phyloP scores from a whole-genome alignment of 2,329 filamentous ascomycete genomes.

The Chaetomiaceae sp. region DNA sequence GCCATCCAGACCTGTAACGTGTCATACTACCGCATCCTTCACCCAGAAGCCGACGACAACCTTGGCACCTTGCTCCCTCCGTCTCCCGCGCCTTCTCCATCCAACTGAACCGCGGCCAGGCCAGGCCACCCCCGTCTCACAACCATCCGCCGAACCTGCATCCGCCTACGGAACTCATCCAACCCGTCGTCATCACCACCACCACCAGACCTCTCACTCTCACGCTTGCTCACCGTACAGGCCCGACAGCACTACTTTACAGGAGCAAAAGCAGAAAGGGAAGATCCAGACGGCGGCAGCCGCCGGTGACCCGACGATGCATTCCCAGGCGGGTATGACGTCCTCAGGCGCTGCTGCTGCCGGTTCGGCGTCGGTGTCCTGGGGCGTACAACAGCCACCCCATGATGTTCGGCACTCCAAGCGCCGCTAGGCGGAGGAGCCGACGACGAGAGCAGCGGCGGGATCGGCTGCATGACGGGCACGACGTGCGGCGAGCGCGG shows the following conservation, averaged over 20 bases:
- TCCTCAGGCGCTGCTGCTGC: background rate
- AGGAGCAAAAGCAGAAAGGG: background rate
- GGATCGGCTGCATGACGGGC: background rate
- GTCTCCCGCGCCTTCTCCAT: background rate
- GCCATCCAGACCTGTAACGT: background rate
- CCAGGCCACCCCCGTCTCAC: background rate
- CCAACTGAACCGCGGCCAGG: background rate
- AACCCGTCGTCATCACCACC: background rate
- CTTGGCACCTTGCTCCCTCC: background rate
- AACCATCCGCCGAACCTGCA: background rate
- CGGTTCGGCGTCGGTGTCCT: no score
- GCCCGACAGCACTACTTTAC: slow-evolving; percentile 10
- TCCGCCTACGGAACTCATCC: background rate
- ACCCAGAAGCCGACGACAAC: slow-evolving; percentile 5
- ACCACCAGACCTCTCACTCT: background rate
- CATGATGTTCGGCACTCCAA: no score
- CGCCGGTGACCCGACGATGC: no score
- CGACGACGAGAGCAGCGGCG: background rate
- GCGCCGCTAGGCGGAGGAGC: no score
- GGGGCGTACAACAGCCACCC: no score
- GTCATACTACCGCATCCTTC: background rate
- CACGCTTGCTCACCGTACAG: background rate
- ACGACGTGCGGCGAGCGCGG: background rate
- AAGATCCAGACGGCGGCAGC: no score
- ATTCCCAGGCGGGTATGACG: no score